Conservation (phyloP, 2,329 filamentous ascomycete genomes). For the Cercospora sojina region DNA sequence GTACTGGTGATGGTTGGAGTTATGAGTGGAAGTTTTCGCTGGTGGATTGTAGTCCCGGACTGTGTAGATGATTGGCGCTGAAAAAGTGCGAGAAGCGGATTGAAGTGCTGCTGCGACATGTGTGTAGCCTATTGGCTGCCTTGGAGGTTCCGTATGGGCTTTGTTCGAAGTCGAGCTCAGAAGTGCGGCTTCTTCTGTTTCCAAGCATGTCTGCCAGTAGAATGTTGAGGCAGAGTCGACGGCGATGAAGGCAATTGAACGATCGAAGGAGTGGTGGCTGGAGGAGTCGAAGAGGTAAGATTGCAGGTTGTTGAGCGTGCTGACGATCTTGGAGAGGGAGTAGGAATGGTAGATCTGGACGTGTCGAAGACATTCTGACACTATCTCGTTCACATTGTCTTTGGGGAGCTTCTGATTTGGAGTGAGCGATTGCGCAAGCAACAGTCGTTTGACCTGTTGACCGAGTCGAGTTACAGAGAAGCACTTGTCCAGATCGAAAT, state of each 20-base stretch:
- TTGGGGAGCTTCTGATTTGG: background rate
- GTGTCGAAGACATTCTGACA: slow-evolving; percentile 51
- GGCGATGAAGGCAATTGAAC: slow-evolving; percentile 52
- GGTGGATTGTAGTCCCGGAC: slow-evolving; percentile 20
- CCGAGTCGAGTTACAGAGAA: slow-evolving; percentile 54
- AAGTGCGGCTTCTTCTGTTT: slow-evolving; percentile 36
- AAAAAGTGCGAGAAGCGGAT: slow-evolving; percentile 21
- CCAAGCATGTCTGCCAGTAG: slow-evolving; percentile 54
- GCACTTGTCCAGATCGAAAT: slow-evolving; percentile 57
- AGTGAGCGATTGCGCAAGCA: background rate
- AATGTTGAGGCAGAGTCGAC: slow-evolving; percentile 58
- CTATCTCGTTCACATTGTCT: slow-evolving; percentile 23
- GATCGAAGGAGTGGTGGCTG: slow-evolving; percentile 49
- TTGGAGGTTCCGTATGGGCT: background rate
- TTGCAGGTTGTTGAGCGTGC: slow-evolving; percentile 50
- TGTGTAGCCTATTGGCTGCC: slow-evolving; percentile 18
- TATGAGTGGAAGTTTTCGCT: slow-evolving; percentile 6
- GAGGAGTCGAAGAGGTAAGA: slow-evolving; percentile 50
- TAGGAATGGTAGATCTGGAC: slow-evolving; percentile 60
- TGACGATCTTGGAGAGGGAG: slow-evolving; percentile 51
- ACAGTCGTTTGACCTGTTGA: slow-evolving; percentile 35
- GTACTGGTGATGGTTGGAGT: background rate
- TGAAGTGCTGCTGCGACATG: slow-evolving; percentile 29
- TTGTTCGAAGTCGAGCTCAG: slow-evolving; percentile 10
- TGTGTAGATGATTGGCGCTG: slow-evolving; percentile 33